phyloP scores from a whole-genome alignment of 192 early-diverging fungal species.

The Coemansia sp. region DNA sequence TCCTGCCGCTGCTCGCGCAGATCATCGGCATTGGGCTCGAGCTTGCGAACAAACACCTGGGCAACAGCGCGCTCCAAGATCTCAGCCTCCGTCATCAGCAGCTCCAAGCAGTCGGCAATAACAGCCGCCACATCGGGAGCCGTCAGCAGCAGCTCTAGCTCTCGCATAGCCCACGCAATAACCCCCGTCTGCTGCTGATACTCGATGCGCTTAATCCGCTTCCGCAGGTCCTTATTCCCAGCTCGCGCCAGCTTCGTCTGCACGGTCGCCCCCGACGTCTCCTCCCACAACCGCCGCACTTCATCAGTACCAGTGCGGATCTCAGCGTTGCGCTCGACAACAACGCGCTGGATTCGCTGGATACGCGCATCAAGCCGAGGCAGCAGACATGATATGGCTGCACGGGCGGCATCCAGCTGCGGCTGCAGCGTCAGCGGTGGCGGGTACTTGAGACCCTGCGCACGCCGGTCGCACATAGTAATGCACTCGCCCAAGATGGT shows the following conservation, averaged over 20 bases:
- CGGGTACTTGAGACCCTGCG: slow-evolving; percentile 54
- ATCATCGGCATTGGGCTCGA: slow-evolving; percentile 55
- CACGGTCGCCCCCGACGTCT: slow-evolving; percentile 56
- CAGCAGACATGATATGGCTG: slow-evolving; percentile 35
- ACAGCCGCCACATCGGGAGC: slow-evolving; percentile 58
- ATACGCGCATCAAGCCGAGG: slow-evolving; percentile 50
- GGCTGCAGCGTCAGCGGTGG: slow-evolving; percentile 50
- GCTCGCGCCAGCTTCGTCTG: slow-evolving; percentile 59
- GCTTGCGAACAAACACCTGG: slow-evolving; percentile 59
- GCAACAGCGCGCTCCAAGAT: slow-evolving; percentile 62
- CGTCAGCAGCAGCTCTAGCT: slow-evolving; percentile 58
- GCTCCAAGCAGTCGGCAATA: slow-evolving; percentile 60
- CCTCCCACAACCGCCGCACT: slow-evolving; percentile 30
- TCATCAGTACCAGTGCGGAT: slow-evolving; percentile 43
- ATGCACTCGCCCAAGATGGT: slow-evolving; percentile 56
- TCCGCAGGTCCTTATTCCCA: slow-evolving; percentile 67
- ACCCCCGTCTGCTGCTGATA: slow-evolving; percentile 58
- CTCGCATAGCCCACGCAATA: slow-evolving; percentile 58
- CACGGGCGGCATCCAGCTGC: slow-evolving; percentile 38
- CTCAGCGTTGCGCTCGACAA: slow-evolving; percentile 50
- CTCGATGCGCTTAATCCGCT: slow-evolving; percentile 64
- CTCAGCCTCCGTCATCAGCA: slow-evolving; percentile 74
- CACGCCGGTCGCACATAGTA: slow-evolving; percentile 54
- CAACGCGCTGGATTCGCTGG: slow-evolving; percentile 37
- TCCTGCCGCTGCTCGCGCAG: slow-evolving; percentile 56